These are phyloP conservation scores for Linum usitatissimum DNA, from an alignment of 345 rosid genomes.

Conservation along the genomic window DNA sequence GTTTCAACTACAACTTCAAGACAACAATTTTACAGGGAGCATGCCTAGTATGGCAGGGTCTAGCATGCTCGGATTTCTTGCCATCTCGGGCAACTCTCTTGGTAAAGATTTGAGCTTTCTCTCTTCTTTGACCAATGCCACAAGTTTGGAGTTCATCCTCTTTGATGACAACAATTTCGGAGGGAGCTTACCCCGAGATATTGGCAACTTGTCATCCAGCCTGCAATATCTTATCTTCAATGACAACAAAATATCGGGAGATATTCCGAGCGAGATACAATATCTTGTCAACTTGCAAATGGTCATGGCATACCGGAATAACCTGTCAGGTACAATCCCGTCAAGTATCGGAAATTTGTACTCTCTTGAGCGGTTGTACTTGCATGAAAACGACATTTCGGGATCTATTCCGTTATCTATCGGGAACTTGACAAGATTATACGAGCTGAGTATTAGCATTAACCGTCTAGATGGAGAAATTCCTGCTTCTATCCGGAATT, in stretches of 20 bases:
- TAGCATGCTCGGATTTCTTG: neutral
- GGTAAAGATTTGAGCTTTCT: constrained; percentile 16
- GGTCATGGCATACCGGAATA: neutral
- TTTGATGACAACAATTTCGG: constrained; percentile 1
- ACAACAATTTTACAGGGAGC: constrained; percentile 9
- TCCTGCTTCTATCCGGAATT: constrained; percentile 12
- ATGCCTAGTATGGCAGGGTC: constrained; percentile 14
- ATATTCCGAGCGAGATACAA: constrained; percentile 12
- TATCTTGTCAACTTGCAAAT: constrained; percentile 9
- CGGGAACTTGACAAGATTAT: constrained; percentile 9
- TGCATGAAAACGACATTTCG: constrained; percentile 5
- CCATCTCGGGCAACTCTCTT: neutral
- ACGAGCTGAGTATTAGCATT: neutral
- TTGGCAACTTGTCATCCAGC: constrained; percentile 16
- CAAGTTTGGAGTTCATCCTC: neutral
- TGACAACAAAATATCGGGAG: constrained; percentile 6
- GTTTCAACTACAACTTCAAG: neutral
- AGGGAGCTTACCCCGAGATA: constrained; percentile 9
- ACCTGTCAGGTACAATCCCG: constrained; percentile 14
- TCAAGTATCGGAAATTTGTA: constrained; percentile 11
- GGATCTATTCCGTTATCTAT: constrained; percentile 9
- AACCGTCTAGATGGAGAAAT: constrained; percentile 20
- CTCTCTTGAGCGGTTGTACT: neutral
- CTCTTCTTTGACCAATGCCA: constrained; percentile 6
- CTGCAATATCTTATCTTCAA: accelerated